These are phyloP conservation scores for Solanum paucissectum DNA, from an alignment of 257 asterid genomes.

Conservation along the genomic window DNA sequence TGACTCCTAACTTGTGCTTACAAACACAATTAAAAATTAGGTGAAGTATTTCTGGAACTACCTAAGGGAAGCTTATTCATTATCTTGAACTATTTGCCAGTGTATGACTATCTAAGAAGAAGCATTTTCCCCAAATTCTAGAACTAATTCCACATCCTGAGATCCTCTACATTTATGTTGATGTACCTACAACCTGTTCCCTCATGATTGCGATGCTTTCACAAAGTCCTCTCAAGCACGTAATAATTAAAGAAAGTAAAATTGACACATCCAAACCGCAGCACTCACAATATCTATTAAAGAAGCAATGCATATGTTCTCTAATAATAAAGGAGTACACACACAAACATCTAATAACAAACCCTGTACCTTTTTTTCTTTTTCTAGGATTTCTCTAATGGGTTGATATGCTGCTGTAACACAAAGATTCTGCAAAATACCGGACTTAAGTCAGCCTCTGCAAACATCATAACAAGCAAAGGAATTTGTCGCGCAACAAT, in stretches of 20 bases:
- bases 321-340: not conserved
- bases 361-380: slow-evolving; percentile 64
- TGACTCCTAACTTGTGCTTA: not conserved
- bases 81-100: not conserved
- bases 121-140: not conserved
- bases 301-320: not conserved
- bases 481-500: not conserved
- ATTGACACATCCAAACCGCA: not conserved
- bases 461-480: not conserved
- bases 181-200: not conserved
- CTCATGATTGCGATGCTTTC: not conserved
- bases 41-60: not conserved
- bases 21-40: not conserved
- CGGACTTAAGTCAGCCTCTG: not conserved
- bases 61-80: not conserved
- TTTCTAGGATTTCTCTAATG: slow-evolving; percentile 73
- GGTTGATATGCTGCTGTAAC: slow-evolving; percentile 93
- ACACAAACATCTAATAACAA: not conserved
- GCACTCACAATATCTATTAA: not conserved
- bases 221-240: not conserved
- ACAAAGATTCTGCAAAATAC: slow-evolving; percentile 62
- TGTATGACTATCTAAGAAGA: not conserved
- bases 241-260: not conserved
- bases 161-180: not conserved
- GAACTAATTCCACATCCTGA: not conserved